Base-by-base conservation (phyloP, 1,284 basidiomycete genomes). In the Trichosporon sp. region DNA sequence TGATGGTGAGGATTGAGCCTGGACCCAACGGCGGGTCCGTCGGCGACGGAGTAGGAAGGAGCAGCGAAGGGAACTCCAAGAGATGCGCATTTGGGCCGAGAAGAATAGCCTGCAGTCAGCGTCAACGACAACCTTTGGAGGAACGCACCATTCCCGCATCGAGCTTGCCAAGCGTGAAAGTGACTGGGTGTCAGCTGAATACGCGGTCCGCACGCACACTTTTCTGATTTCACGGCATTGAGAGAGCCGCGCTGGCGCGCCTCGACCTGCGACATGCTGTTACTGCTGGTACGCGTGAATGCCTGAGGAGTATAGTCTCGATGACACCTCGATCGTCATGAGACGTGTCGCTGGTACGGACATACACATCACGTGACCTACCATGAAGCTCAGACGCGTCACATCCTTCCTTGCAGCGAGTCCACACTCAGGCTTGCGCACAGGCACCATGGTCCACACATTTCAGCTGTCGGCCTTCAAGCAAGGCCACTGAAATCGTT, bases 1-100 rank as follows among this genome's bases (percentile, higher is more conserved):
- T 90, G 81, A 98, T 98, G 79, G 94, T 96, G 76, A 98, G 92
- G 76, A 98, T 97, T n/a, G 94, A 96, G 8, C 95, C 95, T 0
- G 94, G 90, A 2, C 91, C 90, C 1, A 93, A 91, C 16, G 94
- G 94, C 0, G 94, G 92, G 1, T 78, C 74, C 10, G 74, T 74
- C 0, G 78, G 78, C 12, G 78, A 73, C 11, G 79, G 79, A 0
- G 78, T 78, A 6, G 94, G 95, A 11, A 98, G 86, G 1, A 98
- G 88, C 32, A 98, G 87, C 0, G 95, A 97, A 0, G 95, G 95
- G 81, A 98, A 98, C 84, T 98, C 95, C 79, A 98, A 96, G 43
- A 96, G 87, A 80, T 97, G 94, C 4, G 94, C 94, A 61, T 93
- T 89, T 80, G 95, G 93, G 6, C 94, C 94, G 4, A 96, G 88